Evolutionary conservation across 371 early-diverging fungal species (phyloP).

Genomic region (Entomophthora muscae): DNA sequence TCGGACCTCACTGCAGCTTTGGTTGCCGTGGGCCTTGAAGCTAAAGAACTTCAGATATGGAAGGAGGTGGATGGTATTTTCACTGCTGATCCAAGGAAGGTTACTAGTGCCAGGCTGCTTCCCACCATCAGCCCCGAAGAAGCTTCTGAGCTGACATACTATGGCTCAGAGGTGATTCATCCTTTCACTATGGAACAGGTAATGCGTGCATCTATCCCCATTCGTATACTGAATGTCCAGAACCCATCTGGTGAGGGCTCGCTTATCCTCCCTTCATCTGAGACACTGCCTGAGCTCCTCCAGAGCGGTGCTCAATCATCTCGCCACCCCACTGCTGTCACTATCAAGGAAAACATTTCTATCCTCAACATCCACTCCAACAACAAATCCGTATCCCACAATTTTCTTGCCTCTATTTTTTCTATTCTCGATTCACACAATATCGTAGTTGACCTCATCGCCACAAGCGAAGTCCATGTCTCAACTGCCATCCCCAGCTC

Average conservation of each 20-base stretch:
- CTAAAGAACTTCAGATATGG: slow-evolving; percentile 89
- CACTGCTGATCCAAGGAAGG: slow-evolving; percentile 94
- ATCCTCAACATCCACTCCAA: slow-evolving; percentile 91
- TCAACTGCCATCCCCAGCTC: slow-evolving; percentile 61
- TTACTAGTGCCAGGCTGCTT: slow-evolving; percentile 63
- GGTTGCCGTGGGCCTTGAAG: slow-evolving; percentile 71
- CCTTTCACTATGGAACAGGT: slow-evolving; percentile 96
- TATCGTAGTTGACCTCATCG: slow-evolving; percentile 85
- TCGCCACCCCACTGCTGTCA: slow-evolving; percentile 82
- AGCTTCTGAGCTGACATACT: slow-evolving; percentile 93
- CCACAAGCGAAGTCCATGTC: slow-evolving; percentile 89
- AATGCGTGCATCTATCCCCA: slow-evolving; percentile 11
- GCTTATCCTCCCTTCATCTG: slow-evolving; percentile 86
- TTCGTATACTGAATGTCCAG: neutral
- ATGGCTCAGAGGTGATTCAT: slow-evolving; percentile 93
- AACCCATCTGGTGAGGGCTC: slow-evolving; percentile 36
- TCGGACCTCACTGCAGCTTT: slow-evolving; percentile 95
- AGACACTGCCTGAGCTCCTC: slow-evolving; percentile 23
- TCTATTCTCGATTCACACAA: slow-evolving; percentile 67
- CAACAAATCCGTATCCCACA: slow-evolving; percentile 80
- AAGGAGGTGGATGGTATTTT: slow-evolving; percentile 98
- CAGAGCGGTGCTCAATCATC: slow-evolving; percentile 59
- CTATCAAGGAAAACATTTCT: slow-evolving; percentile 83
- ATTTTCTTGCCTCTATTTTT: slow-evolving; percentile 91
- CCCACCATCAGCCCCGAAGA: slow-evolving; percentile 89